phyloP scores from a whole-genome alignment of 164 flowering plant genomes.

The Sedum album region DNA sequence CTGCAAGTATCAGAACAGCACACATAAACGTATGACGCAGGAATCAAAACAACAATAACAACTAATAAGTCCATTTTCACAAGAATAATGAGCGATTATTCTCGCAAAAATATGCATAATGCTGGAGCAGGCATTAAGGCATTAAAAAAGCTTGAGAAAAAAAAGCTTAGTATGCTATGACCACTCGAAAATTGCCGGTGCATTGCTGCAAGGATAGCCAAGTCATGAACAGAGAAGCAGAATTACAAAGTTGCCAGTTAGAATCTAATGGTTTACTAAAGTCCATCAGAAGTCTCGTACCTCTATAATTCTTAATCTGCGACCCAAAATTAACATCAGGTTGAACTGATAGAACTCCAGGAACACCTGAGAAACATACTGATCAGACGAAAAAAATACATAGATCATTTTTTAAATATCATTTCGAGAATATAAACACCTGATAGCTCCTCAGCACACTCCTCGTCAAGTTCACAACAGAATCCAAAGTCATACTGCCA shows the following conservation, averaged over 20 bases:
- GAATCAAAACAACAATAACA: not conserved
- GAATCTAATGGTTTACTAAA: not conserved
- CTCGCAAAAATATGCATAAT: not conserved
- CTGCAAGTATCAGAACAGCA: conserved; percentile 29
- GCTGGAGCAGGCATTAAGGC: not conserved
- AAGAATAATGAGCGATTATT: not conserved
- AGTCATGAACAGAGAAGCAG: not conserved
- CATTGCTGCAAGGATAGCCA: not conserved
- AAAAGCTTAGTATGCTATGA: not conserved
- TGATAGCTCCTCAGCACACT: conserved; percentile 56
- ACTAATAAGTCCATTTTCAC: not conserved
- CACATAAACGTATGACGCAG: not conserved
- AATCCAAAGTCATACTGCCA: conserved; percentile 77
- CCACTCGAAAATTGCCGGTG: not conserved
- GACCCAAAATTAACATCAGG: conserved; percentile 57
- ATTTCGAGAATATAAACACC: conserved; percentile 29
- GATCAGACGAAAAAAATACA: not conserved
- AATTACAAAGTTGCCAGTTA: not conserved
- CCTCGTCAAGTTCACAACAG: conserved; percentile 79
- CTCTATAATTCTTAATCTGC: conserved; percentile 72
- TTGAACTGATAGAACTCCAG: conserved; percentile 71
- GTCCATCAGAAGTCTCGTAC: conserved; percentile 21
- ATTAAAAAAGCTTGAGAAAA: not conserved
- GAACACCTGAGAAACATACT: conserved; percentile 45
- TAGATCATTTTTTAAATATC: not conserved